Evolutionary conservation across 2,329 filamentous ascomycete species (phyloP), one percentile per base, ranked within the genome.

Genomic region (Aspergillus eucalypticola): DNA sequence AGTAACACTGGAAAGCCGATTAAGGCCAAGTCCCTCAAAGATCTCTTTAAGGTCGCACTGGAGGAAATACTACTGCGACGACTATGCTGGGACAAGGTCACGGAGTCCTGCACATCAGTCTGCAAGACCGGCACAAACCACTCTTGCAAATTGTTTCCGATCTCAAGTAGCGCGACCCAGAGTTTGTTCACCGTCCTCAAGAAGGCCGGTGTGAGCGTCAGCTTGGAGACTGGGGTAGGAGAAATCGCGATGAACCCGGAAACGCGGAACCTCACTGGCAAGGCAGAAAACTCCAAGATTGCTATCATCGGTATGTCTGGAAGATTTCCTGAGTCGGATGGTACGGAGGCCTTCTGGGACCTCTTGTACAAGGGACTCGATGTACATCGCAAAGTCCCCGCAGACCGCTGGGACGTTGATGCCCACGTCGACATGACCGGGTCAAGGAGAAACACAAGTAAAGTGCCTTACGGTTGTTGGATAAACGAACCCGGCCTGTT

Each of bases 261-360:
- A 6, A 56, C 32, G 15, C 32, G 50, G 17, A 75, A 73, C 46
- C 63, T 56, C 2, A 74, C 67, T 5, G 73, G 73, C 23, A 71
- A 70, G 29, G 46, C 73, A 0, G 73, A 75, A 27, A 41, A 58
- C 35, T 85, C 86, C 72, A 93, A 92, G 75, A 85, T 96, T 63
- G 92, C 92, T 59, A 92, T 96, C 63, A 89, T 96, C 35, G 92
- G 92, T 55, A 90, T 92, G 85, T 85, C 90, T 49, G 90, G 90
- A 54, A 84, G 90, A 54, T 92, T 91, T 73, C 90, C 90, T 1
- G 87, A 89, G 67, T 88, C 90, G 53, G 88, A 86, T 15, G 89
- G 83, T 69, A 84, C 87, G 62, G 88, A 92, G 60, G 85, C 85
- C 58, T 84, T 93, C 29, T 93, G 90, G 90, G 86, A 91, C 61